Conservation (phyloP, 2,329 filamentous ascomycete genomes). For the Microdochium nivale region DNA sequence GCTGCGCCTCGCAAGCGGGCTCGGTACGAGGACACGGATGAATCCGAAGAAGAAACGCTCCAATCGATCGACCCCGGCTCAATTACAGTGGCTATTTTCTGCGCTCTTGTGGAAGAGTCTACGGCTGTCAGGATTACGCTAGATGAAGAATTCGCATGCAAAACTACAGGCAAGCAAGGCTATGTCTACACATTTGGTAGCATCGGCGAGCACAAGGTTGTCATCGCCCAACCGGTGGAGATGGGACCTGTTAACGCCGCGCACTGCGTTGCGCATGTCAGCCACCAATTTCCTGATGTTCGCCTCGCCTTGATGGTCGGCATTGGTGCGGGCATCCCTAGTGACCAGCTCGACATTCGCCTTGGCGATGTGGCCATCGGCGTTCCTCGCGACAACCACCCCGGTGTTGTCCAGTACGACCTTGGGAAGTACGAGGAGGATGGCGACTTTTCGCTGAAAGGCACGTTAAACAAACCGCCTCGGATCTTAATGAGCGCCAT, state of each 20-base stretch:
- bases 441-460: background rate
- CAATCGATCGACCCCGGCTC: background rate
- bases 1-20: background rate
- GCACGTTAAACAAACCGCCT: conserved; percentile 3
- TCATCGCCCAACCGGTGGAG: conserved; percentile 4
- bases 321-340: conserved; percentile 17
- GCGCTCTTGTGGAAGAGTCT: conserved; percentile 5
- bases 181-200: conserved; percentile 5
- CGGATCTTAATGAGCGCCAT: conserved; percentile 1
- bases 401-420: conserved; percentile 10
- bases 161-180: background rate
- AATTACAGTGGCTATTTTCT: conserved; percentile 7
- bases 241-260: conserved; percentile 7
- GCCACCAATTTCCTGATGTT: conserved; percentile 1
- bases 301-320: conserved; percentile 11
- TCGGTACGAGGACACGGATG: background rate
- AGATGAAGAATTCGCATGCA: conserved; percentile 5
- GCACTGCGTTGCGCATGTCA: background rate
- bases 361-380: conserved; percentile 13
- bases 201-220: conserved; percentile 5
- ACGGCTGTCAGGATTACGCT: conserved; percentile 4
- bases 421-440: conserved; percentile 7
- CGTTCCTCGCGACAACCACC: background rate
- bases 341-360: conserved; percentile 3
- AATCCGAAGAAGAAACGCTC: conserved; percentile 1